Base-by-base conservation (phyloP, 1,284 basidiomycete species). In the Trichosporon coremiiforme region DNA sequence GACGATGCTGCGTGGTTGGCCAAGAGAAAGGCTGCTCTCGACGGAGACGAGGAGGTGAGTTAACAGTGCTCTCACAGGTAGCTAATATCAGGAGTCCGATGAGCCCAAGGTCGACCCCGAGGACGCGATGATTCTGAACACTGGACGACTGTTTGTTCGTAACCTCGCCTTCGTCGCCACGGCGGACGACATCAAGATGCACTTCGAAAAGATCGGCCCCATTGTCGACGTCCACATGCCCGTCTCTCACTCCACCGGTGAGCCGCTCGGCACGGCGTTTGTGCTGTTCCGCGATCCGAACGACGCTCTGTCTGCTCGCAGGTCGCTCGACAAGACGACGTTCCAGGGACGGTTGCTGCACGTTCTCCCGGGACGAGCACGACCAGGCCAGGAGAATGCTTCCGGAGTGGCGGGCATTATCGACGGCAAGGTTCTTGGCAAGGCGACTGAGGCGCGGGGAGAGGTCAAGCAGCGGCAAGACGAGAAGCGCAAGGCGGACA, bases 331-430 rank as follows among this genome's bases (percentile, higher is more conserved):
- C 80, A 91, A 90, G 74, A 90, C 87, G 63, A 91, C 93, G 0
- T 96, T 98, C 82, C 94, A 97, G 84, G 96, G 96, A 4, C 90
- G 96, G 17, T 82, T 98, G 3, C 80, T 99, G 1, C 96, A 99
- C 78, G 90, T 98, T 60, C 85, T 98, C 0, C 92, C 92, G 0
- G 95, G 83, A 6, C 73, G 83, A 53, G 78, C 80, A 13, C 77
- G 78, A 65, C 79, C 78, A 89, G 25, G 90, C 90, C 50, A 90
- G 91, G 77, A 86, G 88, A 87, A 85, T 71, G 86, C 85, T 29
- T 86, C 85, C 57, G 78, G 80, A 31, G 85, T 87, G 66, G 72
- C 85, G 12, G 74, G 66, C 79, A 76, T 76, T 72, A 74, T 77
- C 8, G 77, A 78, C 63, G 78, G 80, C 9, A 78, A 79, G 38